Percentiles rank a stretch among this genome's conserved stretches.
Conservation (phyloP, 1,284 basidiomycete species). For the Mycosarcoma mackinlayi region DNA sequence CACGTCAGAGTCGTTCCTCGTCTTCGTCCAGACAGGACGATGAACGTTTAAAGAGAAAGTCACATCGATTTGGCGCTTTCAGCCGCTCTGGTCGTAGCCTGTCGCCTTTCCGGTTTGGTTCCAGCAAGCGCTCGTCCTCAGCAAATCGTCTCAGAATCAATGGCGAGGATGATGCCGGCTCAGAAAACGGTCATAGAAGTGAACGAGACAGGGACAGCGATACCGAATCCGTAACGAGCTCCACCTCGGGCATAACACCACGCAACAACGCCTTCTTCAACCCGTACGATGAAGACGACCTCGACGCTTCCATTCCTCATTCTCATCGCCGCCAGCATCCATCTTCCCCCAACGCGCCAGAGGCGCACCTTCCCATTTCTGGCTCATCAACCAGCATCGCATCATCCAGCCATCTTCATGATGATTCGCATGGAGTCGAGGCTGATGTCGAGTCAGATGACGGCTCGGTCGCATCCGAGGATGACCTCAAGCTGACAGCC, state of each 20-base stretch:
- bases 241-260: constrained; percentile 42
- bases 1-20: constrained; percentile 5
- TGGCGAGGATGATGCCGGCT: constrained; percentile 21
- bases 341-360: constrained; percentile 2
- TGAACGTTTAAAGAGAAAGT: constrained; percentile 22
- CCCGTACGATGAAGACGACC: constrained; percentile 28
- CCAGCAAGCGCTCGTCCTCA: constrained; percentile 28
- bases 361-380: constrained; percentile 9
- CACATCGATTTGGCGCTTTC: constrained; percentile 26
- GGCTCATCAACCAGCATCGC: constrained; percentile 17
- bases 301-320: constrained; percentile 12
- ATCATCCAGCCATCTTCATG: constrained; percentile 7
- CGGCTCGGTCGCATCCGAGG: constrained; percentile 16
- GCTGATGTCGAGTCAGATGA: constrained; percentile 41
- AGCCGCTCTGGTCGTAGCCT: constrained; percentile 30
- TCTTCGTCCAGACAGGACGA: constrained; percentile 10
- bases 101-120: constrained; percentile 44
- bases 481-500: constrained; percentile 13
- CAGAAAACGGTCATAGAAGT: constrained; percentile 22
- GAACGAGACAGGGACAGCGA: constrained; percentile 41
- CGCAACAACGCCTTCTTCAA: constrained; percentile 54
- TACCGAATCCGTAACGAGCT: constrained; percentile 37
- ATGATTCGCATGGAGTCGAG: constrained; percentile 25
- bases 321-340: constrained; percentile 20
- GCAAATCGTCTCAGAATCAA: constrained; percentile 30